Conservation (phyloP, 768 basidiomycete species). For the Tulasnella sp. region DNA sequence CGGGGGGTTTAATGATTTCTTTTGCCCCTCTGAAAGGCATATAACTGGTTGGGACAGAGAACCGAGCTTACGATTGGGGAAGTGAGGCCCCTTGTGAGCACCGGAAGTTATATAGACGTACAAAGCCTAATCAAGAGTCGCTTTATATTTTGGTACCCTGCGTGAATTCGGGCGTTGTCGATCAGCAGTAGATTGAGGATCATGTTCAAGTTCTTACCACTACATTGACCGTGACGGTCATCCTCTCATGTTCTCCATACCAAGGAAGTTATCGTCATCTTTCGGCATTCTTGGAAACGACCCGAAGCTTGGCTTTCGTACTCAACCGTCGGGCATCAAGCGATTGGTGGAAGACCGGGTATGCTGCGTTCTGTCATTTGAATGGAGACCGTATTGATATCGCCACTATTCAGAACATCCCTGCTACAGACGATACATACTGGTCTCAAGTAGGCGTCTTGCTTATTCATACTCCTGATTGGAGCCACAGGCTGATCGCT, state of each 20-base stretch:
- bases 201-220: not conserved
- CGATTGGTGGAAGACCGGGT: conserved; percentile 67
- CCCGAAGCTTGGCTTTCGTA: conserved; percentile 81
- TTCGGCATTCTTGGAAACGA: conserved; percentile 77
- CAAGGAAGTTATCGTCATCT: conserved; percentile 60
- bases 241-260: conserved; percentile 31
- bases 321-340: conserved; percentile 66
- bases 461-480: not conserved
- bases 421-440: conserved; percentile 57
- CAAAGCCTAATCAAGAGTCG: too few relatives aligned
- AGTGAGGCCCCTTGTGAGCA: too few relatives aligned
- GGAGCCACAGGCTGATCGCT: not conserved
- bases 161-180: too few relatives aligned
- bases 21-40: too few relatives aligned
- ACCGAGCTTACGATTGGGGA: too few relatives aligned
- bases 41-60: too few relatives aligned
- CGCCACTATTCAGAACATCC: conserved; percentile 47
- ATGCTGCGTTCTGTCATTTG: conserved; percentile 27
- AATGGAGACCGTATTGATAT: not conserved
- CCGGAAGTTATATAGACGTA: too few relatives aligned
- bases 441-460: conserved; percentile 68
- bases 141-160: too few relatives aligned
- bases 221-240: not conserved
- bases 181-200: too few relatives aligned
- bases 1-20: not conserved